Base-by-base conservation (phyloP, 148 eudicot genomes). In the Chenopodium formosanum region DNA sequence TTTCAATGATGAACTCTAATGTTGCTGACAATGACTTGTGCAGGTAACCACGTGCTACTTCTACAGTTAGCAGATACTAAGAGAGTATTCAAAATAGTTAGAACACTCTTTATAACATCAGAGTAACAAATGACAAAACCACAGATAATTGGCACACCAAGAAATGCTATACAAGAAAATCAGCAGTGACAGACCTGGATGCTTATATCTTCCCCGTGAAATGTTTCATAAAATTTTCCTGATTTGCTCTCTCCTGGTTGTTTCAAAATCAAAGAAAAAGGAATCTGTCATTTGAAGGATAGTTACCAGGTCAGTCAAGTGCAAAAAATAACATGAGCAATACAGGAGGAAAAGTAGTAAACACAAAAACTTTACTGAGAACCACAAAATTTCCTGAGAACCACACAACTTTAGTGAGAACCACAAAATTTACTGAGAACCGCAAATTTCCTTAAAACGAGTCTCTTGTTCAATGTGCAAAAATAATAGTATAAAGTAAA, bases 171-270 rank as follows among this genome's bases (percentile, higher is more conserved):
- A 56, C 48, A 34, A 77, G 31, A 56, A 32, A 66, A 23, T 44
- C 48, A 70, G 9, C 53, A 77, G 47, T 47, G 46, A 37, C 75
- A 68, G 80, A 90, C 97, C 94, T 93, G 97, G 75, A 93, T 89
- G 89, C 87, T 90, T 78, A 93, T 88, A 85, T 93, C 84, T 53
- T 89, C 89, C 82, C 97, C 97, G 81, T 93, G 97, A 78, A 85
- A 93, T 70, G 97, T 93, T 78, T 93, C 97, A 78, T 91, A 91
- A 64, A 90, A 82, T 40, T 79, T 90, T 77, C 87, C 94, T 40
- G 75, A 34, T 79, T 87, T 86, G 8, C 84, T 83, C 52, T 86
- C 89, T 48, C 83, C 89, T 66, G 82, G 86, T 69, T 84, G 82
- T 88, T 79, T 93, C 56, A 90, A 82, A 72, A 70, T 65, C 80